Evolutionary conservation across 2,329 filamentous ascomycete species (phyloP), one percentile per base, ranked within the genome.

Genomic region (Oidium heveae): DNA sequence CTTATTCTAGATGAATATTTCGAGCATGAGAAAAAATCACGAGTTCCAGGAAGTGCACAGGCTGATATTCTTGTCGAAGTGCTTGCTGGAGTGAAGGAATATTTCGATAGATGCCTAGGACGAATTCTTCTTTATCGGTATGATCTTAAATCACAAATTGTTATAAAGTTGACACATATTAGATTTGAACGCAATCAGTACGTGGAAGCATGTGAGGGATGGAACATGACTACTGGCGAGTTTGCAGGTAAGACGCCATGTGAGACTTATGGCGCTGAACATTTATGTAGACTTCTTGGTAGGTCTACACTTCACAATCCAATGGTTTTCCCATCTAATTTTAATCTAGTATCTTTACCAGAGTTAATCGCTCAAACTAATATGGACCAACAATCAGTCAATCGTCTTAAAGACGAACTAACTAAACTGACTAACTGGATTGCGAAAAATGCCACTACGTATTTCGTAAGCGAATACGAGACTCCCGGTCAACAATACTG

Each of bases 281-380:
- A 98, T 67, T 71, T 98, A 44, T 79, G 85, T 59, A 82, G 91
- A 56, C 74, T 98, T 20, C 80, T 98, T 43, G 86, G 89, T 95
- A 10, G 20, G 49, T 51, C 15, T n/a, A 76, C 61, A 76, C 68
- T 34, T 13, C 43, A 13, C 34, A 15, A 10, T 24, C 20, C n/a
- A 16, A 36, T 22, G 16, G 12, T 24, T 41, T 36, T 44, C 13
- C 18, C 34, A 39, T 28, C 58, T 61, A 54, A 61, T 47, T 32
- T 18, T 49, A 18, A 34, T 3, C 10, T 61, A 94, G 89, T 93
- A 3, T 83, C 84, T 0, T 79, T 96, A 61, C 89, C 91, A 0
- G 91, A 98, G 65, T 79, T 96, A 43, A 80, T 96, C 58, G 88
- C 88, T 4, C 91, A 98, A 66, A 98, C 91, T 54, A 96, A 96